Evolutionary conservation across 2,329 filamentous ascomycete genomes (phyloP), one percentile per base, ranked within the genome.

Genomic region (Aspergillus sp.): DNA sequence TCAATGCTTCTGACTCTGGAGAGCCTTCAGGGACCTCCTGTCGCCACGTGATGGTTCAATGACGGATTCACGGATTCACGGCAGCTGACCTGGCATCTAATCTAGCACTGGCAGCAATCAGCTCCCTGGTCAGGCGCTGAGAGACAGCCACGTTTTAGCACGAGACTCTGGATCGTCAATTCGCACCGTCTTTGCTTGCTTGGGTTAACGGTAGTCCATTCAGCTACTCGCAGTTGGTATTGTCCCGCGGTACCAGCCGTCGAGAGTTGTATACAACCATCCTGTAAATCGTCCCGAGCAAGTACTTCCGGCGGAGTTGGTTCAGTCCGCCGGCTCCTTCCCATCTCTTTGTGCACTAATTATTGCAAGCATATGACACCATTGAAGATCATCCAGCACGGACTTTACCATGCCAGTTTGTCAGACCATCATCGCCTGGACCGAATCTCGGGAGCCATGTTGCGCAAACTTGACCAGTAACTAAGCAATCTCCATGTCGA

Each of bases 41-140:
- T 64, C 63, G 63, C 68, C 69, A 71, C 69, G 69, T 71, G 68
- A 70, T 68, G 63, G 57, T 47, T 58, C 17, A 49, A 66, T 63
- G 65, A 66, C 49, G 40, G 40, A 17, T 42, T 17, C n/a, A 17
- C 40, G 40, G 40, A 9, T 42, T 20, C 15, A 20, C 60, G 58
- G 58, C 65, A 68, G 64, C 63, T 64, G 64, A 66, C 62, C 62
- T 60, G 54, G 55, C 46, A 41, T 37, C 46, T 45, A 51, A 20
- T 24, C 51, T 44, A 37, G 22, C 49, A 27, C 4, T 17, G 3
- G 20, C 45, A 33, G 45, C 40, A 42, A 17, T 17, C 40, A 11
- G 4, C 40, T n/a, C 13, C 34, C 12, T 37, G 34, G 13, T 15
- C 12, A 46, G 24, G 44, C 20, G 22, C 20, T 15, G 15, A 37